phyloP scores from a whole-genome alignment of 2,329 filamentous ascomycete species.

The Drechmeria coniospora region DNA sequence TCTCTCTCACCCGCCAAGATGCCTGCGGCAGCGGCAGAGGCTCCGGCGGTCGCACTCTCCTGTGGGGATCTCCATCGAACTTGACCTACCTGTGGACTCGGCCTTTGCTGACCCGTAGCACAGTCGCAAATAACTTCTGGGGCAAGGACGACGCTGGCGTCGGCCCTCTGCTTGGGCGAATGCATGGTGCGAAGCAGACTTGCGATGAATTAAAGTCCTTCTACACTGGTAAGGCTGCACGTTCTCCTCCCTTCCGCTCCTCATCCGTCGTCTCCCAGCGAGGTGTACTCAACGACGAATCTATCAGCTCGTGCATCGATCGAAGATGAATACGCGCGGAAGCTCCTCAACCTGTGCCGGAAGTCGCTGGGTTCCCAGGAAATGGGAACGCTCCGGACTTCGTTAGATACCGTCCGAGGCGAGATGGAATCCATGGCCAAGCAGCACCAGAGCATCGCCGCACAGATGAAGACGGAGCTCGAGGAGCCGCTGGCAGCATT shows the following conservation, averaged over 20 bases:
- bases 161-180: conserved; percentile 76
- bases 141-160: conserved; percentile 97
- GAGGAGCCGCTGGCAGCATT: conserved; percentile 90
- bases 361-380: conserved; percentile 86
- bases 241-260: neutral
- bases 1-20: conserved; percentile 23
- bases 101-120: conserved; percentile 6
- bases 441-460: conserved; percentile 75
- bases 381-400: conserved; percentile 65
- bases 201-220: conserved; percentile 88
- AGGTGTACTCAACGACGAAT: neutral
- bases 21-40: conserved; percentile 45
- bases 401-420: conserved; percentile 72
- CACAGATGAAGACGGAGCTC: conserved; percentile 89
- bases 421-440: conserved; percentile 92
- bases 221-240: conserved; percentile 51
- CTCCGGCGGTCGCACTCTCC: conserved; percentile 50
- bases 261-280: too few species aligned
- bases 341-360: conserved; percentile 68
- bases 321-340: conserved; percentile 91
- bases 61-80: conserved; percentile 28
- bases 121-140: conserved; percentile 99
- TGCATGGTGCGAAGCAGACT: conserved; percentile 87
- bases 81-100: neutral
- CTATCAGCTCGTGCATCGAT: conserved; percentile 66